A percentile compares a stretch with the other conserved stretches of the same genome.
phyloP scores from a whole-genome alignment of 768 basidiomycete species.

The Boletus patriciae region DNA sequence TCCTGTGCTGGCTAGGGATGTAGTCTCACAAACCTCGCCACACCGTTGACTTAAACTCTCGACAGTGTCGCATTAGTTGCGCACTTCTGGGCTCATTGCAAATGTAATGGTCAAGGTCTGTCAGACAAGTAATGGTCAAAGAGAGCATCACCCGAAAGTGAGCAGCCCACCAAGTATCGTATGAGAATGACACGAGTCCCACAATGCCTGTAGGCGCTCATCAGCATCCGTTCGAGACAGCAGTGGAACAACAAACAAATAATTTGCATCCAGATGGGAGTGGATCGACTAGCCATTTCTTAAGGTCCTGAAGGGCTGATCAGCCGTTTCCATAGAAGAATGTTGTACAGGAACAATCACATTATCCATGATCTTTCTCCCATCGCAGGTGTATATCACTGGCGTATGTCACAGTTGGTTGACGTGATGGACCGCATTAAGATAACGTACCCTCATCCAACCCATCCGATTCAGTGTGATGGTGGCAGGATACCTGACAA shows the following conservation, averaged over 20 bases:
- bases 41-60: background rate
- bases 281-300: slow-evolving; percentile 23
- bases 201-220: slow-evolving; percentile 21
- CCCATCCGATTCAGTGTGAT: slow-evolving; percentile 50
- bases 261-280: slow-evolving; percentile 29
- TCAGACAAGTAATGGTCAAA: background rate
- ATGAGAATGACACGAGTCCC: slow-evolving; percentile 32
- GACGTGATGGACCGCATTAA: background rate
- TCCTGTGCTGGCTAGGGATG: background rate
- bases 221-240: background rate
- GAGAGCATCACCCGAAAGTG: background rate
- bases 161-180: slow-evolving; percentile 27
- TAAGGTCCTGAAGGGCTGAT: slow-evolving; percentile 19
- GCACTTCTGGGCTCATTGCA: slow-evolving; percentile 23
- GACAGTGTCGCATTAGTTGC: background rate
- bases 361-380: slow-evolving; percentile 23
- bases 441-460: slow-evolving; percentile 48
- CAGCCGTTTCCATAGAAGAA: slow-evolving; percentile 36
- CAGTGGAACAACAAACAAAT: slow-evolving; percentile 22
- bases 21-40: slow-evolving; percentile 14
- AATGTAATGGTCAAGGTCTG: slow-evolving; percentile 28
- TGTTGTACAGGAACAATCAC: slow-evolving; percentile 22
- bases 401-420: background rate
- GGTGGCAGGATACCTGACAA: slow-evolving; percentile 41
- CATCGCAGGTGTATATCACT: slow-evolving; percentile 16